Percentiles rank a stretch among this genome's conserved stretches.
These are phyloP conservation scores for Aspergillus sp. DNA, from an alignment of 2,329 filamentous ascomycete genomes.

Conservation along the genomic window DNA sequence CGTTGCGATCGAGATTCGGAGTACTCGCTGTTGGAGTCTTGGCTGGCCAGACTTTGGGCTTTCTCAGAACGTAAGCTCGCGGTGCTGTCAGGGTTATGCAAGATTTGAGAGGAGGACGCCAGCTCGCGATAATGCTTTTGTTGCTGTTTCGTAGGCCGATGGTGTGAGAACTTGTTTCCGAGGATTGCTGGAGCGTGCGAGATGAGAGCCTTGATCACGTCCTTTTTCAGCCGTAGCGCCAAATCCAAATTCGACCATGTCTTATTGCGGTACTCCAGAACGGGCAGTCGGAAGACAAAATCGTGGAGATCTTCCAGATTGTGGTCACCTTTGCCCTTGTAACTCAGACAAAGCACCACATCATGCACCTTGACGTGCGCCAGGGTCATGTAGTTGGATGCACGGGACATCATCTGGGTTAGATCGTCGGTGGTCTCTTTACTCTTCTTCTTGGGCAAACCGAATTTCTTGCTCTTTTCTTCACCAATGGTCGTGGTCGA, in stretches of 20 bases:
- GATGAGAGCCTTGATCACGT: conserved; percentile 89
- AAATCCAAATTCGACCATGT: conserved; percentile 98
- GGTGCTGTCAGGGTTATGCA: conserved; percentile 43
- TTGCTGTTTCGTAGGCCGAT: conserved; percentile 77
- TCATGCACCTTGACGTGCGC: conserved; percentile 93
- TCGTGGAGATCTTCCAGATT: conserved; percentile 97
- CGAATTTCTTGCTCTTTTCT: conserved; percentile 51
- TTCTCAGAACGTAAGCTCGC: conserved; percentile 27
- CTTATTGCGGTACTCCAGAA: conserved; percentile 96
- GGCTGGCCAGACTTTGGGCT: conserved; percentile 34
- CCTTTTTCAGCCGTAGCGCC: conserved; percentile 87
- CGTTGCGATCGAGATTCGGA: conserved; percentile 36
- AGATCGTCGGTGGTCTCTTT: conserved; percentile 79
- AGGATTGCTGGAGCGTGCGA: conserved; percentile 95
- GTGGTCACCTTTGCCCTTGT: conserved; percentile 92
- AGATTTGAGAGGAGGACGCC: conserved; percentile 71
- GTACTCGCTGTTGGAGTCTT: conserved; percentile 39
- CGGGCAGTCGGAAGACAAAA: conserved; percentile 93
- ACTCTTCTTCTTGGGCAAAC: conserved; percentile 51
- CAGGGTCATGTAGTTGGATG: conserved; percentile 96
- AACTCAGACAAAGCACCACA: conserved; percentile 91
- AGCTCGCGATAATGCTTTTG: conserved; percentile 78
- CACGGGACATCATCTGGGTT: conserved; percentile 92
- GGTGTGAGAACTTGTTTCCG: conserved; percentile 92
- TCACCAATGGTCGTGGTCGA: conserved; percentile 28